A percentile compares a stretch with the other conserved stretches of the same genome.
Evolutionary conservation across 768 basidiomycete species (phyloP).

Genomic region (Suillus spraguei): DNA sequence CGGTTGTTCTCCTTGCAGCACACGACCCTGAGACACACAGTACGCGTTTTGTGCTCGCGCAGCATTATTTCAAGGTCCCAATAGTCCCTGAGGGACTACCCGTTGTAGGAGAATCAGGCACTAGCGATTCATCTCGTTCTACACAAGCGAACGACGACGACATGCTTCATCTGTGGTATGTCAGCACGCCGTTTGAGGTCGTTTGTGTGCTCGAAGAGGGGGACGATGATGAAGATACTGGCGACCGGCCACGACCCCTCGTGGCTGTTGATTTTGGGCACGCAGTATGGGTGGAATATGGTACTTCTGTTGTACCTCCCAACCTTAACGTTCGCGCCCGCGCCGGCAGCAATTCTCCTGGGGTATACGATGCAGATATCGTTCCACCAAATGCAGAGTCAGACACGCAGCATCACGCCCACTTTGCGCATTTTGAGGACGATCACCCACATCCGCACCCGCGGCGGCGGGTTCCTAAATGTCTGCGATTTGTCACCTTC

Average conservation of each 20-base stretch:
- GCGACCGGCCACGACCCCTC: slow-evolving; percentile 62
- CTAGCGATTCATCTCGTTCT: slow-evolving; percentile 1
- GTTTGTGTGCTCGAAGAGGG: slow-evolving; percentile 60
- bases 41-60: slow-evolving; percentile 66
- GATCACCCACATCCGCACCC: slow-evolving; percentile 18
- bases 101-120: slow-evolving; percentile 16
- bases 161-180: slow-evolving; percentile 72
- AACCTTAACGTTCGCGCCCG: neutral
- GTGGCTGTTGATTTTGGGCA: slow-evolving; percentile 90
- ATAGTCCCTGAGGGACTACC: slow-evolving; percentile 35
- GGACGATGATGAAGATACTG: slow-evolving; percentile 32
- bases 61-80: slow-evolving; percentile 77
- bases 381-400: neutral
- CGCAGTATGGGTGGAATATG: slow-evolving; percentile 79
- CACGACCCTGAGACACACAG: slow-evolving; percentile 63
- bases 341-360: neutral
- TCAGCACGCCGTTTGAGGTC: slow-evolving; percentile 70
- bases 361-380: neutral
- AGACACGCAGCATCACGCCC: neutral
- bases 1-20: slow-evolving; percentile 65
- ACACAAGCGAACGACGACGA: slow-evolving; percentile 44
- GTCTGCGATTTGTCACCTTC: slow-evolving; percentile 72
- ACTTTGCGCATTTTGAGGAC: slow-evolving; percentile 1
- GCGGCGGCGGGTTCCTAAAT: slow-evolving; percentile 41
- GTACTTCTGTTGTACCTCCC: slow-evolving; percentile 17